phyloP scores from a whole-genome alignment of 805 yeast species.

The Metschnikowia peoriensis region DNA sequence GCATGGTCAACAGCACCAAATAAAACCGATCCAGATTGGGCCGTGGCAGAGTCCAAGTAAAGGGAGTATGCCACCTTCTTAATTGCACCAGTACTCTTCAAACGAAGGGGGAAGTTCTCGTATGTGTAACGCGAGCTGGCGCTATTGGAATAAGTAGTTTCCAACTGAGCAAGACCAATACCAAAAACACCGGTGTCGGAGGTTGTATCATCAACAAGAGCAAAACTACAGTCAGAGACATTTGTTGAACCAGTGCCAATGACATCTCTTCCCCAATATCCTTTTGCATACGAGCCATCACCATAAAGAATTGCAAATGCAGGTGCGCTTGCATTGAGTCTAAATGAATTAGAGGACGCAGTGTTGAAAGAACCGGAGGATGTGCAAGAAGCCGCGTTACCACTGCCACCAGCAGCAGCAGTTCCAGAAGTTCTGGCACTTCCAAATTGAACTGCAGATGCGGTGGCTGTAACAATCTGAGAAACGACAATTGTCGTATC shows the following conservation, averaged over 20 bases:
- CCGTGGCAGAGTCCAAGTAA: constrained; percentile 44
- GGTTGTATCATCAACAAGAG: constrained; percentile 65
- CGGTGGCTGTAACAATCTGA: neutral
- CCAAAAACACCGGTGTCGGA: constrained; percentile 72
- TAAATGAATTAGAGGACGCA: constrained; percentile 36
- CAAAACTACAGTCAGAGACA: constrained; percentile 59
- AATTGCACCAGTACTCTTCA: constrained; percentile 59
- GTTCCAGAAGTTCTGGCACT: neutral
- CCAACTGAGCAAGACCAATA: constrained; percentile 67
- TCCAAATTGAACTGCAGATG: constrained; percentile 17
- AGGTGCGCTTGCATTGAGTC: constrained; percentile 38
- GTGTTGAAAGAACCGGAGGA: constrained; percentile 49
- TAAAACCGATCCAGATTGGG: constrained; percentile 32
- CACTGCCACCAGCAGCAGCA: neutral
- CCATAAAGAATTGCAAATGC: constrained; percentile 46
- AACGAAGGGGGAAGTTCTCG: constrained; percentile 62
- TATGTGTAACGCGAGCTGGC: constrained; percentile 37
- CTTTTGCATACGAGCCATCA: constrained; percentile 47
- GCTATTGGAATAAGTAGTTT: constrained; percentile 46
- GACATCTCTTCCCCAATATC: constrained; percentile 60
- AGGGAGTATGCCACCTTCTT: constrained; percentile 58
- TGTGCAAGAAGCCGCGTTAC: constrained; percentile 28
- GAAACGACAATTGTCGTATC: neutral
- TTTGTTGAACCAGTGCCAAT: constrained; percentile 50
- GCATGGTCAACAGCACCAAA: constrained; percentile 46